Percentiles rank a stretch among this genome's conserved stretches.
These are phyloP conservation scores for Phaffia rhodozyma DNA, from an alignment of 1,284 basidiomycete genomes.

Conservation along the genomic window DNA sequence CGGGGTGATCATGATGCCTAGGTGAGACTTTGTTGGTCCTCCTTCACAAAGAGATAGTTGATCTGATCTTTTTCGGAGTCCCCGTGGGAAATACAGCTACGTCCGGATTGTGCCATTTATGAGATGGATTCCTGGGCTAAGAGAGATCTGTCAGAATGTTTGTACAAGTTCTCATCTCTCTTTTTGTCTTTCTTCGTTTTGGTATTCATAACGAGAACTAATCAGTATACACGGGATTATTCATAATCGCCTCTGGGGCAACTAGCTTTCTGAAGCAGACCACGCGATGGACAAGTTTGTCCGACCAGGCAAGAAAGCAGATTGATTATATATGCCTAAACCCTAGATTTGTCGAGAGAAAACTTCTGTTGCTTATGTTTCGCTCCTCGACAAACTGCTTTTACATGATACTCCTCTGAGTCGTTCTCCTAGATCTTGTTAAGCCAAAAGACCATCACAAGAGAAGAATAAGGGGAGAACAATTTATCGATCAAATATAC, in stretches of 20 bases:
- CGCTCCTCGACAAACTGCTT: too few relatives aligned
- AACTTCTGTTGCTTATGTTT: too few relatives aligned
- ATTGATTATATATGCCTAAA: too few relatives aligned
- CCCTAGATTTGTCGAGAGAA: too few relatives aligned
- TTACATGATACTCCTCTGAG: too few relatives aligned
- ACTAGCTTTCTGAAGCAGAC: slow-evolving; percentile 9
- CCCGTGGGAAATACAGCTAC: background rate
- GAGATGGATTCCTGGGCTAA: slow-evolving; percentile 25
- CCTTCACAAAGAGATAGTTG: slow-evolving; percentile 19
- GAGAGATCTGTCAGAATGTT: slow-evolving; percentile 30
- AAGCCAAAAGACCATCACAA: too few relatives aligned
- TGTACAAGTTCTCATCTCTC: slow-evolving; percentile 7
- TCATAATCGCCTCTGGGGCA: background rate
- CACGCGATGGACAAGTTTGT: slow-evolving; percentile 11
- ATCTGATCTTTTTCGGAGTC: background rate
- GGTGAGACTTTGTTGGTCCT: background rate
- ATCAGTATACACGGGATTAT: background rate
- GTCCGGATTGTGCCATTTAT: background rate
- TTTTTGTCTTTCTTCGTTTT: background rate
- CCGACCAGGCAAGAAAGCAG: background rate
- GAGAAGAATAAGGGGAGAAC: too few relatives aligned
- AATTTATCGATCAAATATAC: too few relatives aligned
- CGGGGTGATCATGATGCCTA: slow-evolving; percentile 53
- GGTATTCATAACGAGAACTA: background rate
- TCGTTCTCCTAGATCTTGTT: too few relatives aligned